Conservation (phyloP, 257 asterid genomes). For the Forsythia viridissima region DNA sequence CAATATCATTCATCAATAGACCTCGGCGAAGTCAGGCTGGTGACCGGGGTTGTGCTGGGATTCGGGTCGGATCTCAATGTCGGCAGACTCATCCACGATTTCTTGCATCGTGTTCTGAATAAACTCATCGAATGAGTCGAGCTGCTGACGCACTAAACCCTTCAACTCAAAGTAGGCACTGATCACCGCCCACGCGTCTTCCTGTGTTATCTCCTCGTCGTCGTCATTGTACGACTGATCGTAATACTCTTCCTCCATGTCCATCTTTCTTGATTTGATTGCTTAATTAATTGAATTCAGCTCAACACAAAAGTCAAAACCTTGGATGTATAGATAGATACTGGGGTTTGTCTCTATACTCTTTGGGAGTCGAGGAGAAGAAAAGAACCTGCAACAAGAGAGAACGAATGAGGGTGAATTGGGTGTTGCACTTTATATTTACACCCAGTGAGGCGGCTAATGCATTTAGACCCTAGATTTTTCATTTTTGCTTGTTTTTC, state of each 20-base stretch:
- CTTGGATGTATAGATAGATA: background rate
- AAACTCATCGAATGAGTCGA: constrained; percentile 94
- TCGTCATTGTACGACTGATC: constrained; percentile 46
- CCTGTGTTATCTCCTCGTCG: constrained; percentile 90
- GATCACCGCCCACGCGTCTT: constrained; percentile 97
- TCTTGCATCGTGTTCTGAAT: constrained; percentile 98
- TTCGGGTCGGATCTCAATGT: constrained; percentile 95
- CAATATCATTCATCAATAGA: constrained; percentile 12
- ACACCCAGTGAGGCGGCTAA: background rate
- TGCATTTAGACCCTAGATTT: background rate
- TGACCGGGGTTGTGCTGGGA: constrained; percentile 94
- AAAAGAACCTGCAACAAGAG: background rate
- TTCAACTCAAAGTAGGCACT: constrained; percentile 96
- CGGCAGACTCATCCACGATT: constrained; percentile 90
- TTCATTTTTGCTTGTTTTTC: background rate
- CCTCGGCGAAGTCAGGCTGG: constrained; percentile 94
- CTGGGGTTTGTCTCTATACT: background rate
- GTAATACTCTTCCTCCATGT: constrained; percentile 63
- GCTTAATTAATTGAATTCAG: background rate
- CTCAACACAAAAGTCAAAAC: background rate
- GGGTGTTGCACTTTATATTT: background rate
- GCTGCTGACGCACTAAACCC: constrained; percentile 93
- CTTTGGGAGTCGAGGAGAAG: background rate
- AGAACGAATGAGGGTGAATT: background rate
- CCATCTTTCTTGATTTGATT: constrained; percentile 33